Base-by-base conservation (phyloP, 2,329 filamentous ascomycete species). In the Aspergillus awamori region DNA sequence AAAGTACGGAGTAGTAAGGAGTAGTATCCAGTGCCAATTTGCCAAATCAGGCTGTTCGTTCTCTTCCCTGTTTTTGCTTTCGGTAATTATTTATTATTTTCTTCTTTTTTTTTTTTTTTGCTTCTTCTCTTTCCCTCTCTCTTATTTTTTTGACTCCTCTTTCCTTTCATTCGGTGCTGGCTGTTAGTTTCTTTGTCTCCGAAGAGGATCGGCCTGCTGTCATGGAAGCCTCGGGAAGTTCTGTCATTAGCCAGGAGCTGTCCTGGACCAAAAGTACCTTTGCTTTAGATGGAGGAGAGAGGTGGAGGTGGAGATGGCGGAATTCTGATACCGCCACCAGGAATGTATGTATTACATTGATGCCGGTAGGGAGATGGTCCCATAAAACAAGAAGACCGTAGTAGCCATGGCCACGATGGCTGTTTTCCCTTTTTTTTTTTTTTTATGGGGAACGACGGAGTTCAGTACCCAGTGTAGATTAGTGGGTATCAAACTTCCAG, bases 161-260 rank as follows among this genome's bases (percentile, higher is more conserved):
- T 13, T 58, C 38, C 28, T 28, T 58, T 58, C 51, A 53, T 39
- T 30, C 36, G 24, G 47, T 49, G 15, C 26, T 36, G 33, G 11
- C 33, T 36, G 33, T 36, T 36, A 36, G 33, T 55, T 41, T 55
- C 36, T 55, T 55, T 55, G 53, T 45, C 24, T 47, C 53, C n/a
- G 17, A 43, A 36, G 28, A 39, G 36, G 53, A 26, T 30, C 39
- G 45, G n/a, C 39, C 20, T 41, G 53, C 53, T 55, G 53, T 55
- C 53, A 55, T 45, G 51, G 26, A 8, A 53, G 38, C 30, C 53
- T 55, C 53, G 53, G 53, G 39, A 55, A 30, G 39, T 45, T 55
- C 53, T 45, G 39, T 55, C 53, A 55, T 41, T 55, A 55, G 53
- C 53, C 43, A 55, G 33, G 26, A 53, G 24, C 38, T 36, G 22